Evolutionary conservation across 768 basidiomycete species (phyloP).

Genomic region (Rossbeevera mucosa): DNA sequence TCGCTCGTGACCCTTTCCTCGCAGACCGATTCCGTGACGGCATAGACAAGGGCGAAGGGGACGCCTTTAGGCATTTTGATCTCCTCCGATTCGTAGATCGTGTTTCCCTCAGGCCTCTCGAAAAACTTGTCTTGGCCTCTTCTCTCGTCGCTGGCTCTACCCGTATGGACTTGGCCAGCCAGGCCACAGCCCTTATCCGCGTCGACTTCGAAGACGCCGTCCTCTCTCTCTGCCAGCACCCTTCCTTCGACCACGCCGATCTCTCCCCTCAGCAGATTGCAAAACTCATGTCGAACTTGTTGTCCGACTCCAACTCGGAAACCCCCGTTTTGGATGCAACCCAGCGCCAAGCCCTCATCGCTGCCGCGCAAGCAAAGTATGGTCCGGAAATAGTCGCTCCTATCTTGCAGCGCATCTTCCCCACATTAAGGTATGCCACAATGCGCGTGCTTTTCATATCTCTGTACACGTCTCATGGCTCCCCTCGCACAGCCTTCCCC

Average conservation of each 20-base stretch:
- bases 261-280: slow-evolving; percentile 68
- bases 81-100: slow-evolving; percentile 79
- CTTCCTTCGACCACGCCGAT: slow-evolving; percentile 79
- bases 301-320: slow-evolving; percentile 67
- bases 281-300: slow-evolving; percentile 76
- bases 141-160: slow-evolving; percentile 64
- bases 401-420: slow-evolving; percentile 69
- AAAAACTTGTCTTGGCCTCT: slow-evolving; percentile 71
- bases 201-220: slow-evolving; percentile 77
- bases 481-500: slow-evolving; percentile 47
- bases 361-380: slow-evolving; percentile 73
- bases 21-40: slow-evolving; percentile 89
- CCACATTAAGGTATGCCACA: slow-evolving; percentile 61
- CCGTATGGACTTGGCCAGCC: slow-evolving; percentile 51
- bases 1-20: slow-evolving; percentile 85
- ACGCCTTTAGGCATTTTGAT: slow-evolving; percentile 79
- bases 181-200: slow-evolving; percentile 66
- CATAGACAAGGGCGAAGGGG: slow-evolving; percentile 83
- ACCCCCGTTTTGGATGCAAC: slow-evolving; percentile 64
- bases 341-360: slow-evolving; percentile 72
- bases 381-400: slow-evolving; percentile 72
- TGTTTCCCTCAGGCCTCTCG: slow-evolving; percentile 72
- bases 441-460: slow-evolving; percentile 9
- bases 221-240: slow-evolving; percentile 69
- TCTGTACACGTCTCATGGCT: slow-evolving; percentile 11